Percentiles rank a stretch among this genome's conserved stretches.
phyloP scores from a whole-genome alignment of 116 monocot genomes.

The Trichopus zeylanicus region DNA sequence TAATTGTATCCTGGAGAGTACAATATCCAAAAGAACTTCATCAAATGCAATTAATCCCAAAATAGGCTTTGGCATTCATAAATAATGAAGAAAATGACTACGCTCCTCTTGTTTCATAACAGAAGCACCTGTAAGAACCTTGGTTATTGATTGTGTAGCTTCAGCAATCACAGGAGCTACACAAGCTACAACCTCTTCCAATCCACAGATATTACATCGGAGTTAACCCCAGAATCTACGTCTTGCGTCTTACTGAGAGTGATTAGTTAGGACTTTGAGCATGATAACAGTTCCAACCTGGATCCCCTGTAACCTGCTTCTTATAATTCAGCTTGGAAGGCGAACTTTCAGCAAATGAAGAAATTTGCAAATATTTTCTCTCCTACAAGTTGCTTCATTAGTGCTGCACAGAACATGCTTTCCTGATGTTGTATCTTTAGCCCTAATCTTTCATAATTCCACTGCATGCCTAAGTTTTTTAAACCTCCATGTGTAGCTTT shows the following conservation, averaged over 20 bases:
- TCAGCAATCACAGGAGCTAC: too few relatives aligned
- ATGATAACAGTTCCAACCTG: conserved; percentile 27
- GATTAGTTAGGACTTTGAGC: conserved; percentile 31
- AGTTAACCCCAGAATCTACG: conserved; percentile 20
- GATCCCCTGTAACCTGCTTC: conserved; percentile 21
- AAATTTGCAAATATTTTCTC: conserved; percentile 21
- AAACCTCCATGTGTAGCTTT: conserved; percentile 59
- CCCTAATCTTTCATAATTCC: conserved; percentile 42
- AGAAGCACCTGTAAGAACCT: too few relatives aligned
- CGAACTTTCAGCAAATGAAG: conserved; percentile 24
- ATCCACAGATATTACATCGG: conserved; percentile 39
- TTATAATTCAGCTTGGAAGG: conserved; percentile 33
- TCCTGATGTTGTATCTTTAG: conserved; percentile 38
- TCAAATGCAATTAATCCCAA: too few relatives aligned
- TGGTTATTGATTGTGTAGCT: too few relatives aligned
- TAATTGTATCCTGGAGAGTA: too few relatives aligned
- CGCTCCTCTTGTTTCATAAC: too few relatives aligned
- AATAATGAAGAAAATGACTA: too few relatives aligned
- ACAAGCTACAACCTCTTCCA: too few relatives aligned
- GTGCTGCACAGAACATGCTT: conserved; percentile 13
- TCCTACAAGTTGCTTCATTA: conserved; percentile 34
- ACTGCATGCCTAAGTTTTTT: conserved; percentile 38
- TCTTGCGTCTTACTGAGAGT: conserved; percentile 17
- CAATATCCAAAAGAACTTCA: too few relatives aligned
- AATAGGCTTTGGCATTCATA: too few relatives aligned